Evolutionary conservation across 192 early-diverging fungal genomes (phyloP), one percentile per base, ranked within the genome.

Genomic region (Rhizophlyctis rosea): DNA sequence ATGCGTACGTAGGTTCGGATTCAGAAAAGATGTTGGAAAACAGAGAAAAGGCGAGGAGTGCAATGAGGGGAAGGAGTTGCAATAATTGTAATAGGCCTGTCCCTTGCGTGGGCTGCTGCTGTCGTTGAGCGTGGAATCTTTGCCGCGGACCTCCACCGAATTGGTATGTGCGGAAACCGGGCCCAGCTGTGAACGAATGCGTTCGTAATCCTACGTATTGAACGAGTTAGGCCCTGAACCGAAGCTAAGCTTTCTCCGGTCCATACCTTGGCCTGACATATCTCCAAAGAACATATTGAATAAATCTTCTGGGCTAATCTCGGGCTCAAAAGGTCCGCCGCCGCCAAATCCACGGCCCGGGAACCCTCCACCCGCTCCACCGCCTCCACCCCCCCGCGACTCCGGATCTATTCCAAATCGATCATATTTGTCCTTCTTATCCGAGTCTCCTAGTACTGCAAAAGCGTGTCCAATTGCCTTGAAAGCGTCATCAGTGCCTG

Each of bases 231-330:
- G 56, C 14, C 39, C 32, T 62, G 32, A 28, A 30, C 31, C 35
- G n/a, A 57, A 18, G 80, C 44, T 57, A 49, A 30, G 55, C 24
- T 1, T 18, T 23, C 18, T 24, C 52, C 24, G 4, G 25, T 47
- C 21, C 47, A 18, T 16, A 67, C 50, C 50, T 61, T 86, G 78
- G 47, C 82, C 76, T 7, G 72, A 71, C 50, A 87, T 85, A 24
- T 83, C 85, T 1, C 90, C 89, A 73, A 98, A 95, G 63, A 98
- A 98, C 90, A 93, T 93, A 67, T 94, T 92, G 72, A 98, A 94
- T 24, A 98, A 65, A 34, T 98, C 95, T 69, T 98, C 95, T 7
- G 95, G 93, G 21, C 84, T 86, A 25, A 96, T 81, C 67, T 96
- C 95, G 16, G 89, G 84, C 50, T 78, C 81, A 47, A 77, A 75